Base-by-base conservation (phyloP, 2,329 filamentous ascomycete genomes). In the Colletotrichum limetticola region DNA sequence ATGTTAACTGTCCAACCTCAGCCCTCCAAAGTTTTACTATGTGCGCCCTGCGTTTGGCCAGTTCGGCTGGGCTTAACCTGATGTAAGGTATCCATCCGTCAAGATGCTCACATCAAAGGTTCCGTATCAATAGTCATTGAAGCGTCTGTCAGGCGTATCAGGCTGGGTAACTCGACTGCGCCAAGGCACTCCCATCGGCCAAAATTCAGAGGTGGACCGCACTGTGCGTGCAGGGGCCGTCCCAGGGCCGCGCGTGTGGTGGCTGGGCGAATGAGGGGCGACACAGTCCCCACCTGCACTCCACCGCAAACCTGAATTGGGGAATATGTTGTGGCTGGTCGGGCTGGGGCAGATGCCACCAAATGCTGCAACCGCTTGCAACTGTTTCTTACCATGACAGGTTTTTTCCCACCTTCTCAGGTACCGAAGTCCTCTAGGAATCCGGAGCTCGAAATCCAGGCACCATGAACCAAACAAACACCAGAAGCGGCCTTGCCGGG, bases 241-340 rank as follows among this genome's bases (percentile, higher is more conserved):
- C 70, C 70, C 66, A 69, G 61, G 70, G 70, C 70, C 70, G 70
- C 70, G 70, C 66, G 70, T 72, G 70, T 72, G 66, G 66, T 72
- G 70, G 70, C 70, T 72, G 70, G 70, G 60, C 70, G 70, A 70
- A 72, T 72, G 70, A 72, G 60, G 70, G 66, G 60, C 56, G 42
- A 28, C 16, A 4, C 9, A 0, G 0, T n/a, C 42, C 49, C 66
- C 70, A 72, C 66, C 2, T 1, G 5, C 12, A 26, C 59, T n/a
- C 70, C 57, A 61, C 66, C 8, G 12, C 46, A 11, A 32, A 65
- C n/a, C 70, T 61, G 42, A 55, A 57, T 49, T 72, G 70, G 70
- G 60, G 46, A 72, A 66, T 72, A 70, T 72, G 55, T 28, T 65
- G 70, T 72, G 70, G 70, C 70, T 72, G 69, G 69, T 68, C 37